phyloP scores from a whole-genome alignment of 129 eudicot species.

The Centella asiatica region DNA sequence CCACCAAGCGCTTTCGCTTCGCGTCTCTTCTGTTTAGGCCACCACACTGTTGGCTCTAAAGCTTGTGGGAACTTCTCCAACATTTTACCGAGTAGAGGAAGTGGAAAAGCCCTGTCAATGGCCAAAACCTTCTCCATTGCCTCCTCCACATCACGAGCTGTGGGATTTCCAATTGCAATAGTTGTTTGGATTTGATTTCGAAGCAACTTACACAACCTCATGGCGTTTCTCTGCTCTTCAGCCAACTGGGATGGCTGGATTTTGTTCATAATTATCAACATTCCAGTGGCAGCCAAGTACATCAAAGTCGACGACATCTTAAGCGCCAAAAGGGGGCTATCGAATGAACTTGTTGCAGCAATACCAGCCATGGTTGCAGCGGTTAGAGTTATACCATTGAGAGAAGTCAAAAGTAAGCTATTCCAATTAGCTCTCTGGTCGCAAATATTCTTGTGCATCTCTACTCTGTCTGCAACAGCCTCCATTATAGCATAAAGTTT shows the following conservation, averaged over 20 bases:
- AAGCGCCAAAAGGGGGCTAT: slow-evolving; percentile 12
- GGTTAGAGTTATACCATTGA: slow-evolving; percentile 37
- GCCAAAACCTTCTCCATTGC: slow-evolving; percentile 50
- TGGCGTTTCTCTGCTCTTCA: slow-evolving; percentile 44
- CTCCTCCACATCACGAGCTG: slow-evolving; percentile 28
- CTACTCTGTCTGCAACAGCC: slow-evolving; percentile 38
- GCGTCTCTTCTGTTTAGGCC: slow-evolving; percentile 34
- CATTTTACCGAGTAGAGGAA: slow-evolving; percentile 76
- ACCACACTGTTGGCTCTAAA: slow-evolving; percentile 64
- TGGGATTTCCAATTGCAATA: slow-evolving; percentile 20
- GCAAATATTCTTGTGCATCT: slow-evolving; percentile 44
- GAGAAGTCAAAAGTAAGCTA: slow-evolving; percentile 31
- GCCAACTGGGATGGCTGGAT: slow-evolving; percentile 50
- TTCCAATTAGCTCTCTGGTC: slow-evolving; percentile 45
- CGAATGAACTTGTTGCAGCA: slow-evolving; percentile 16
- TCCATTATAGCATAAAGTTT: slow-evolving; percentile 42
- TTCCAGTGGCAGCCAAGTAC: slow-evolving; percentile 34
- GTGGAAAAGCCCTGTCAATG: slow-evolving; percentile 73
- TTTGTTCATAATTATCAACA: slow-evolving; percentile 35
- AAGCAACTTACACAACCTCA: slow-evolving; percentile 31
- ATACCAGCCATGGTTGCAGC: slow-evolving; percentile 40
- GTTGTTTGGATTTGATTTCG: slow-evolving; percentile 18
- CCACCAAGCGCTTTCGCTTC: slow-evolving; percentile 1
- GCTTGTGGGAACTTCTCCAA: slow-evolving; percentile 66
- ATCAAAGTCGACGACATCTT: slow-evolving; percentile 25